Evolutionary conservation across 2,329 filamentous ascomycete species (phyloP).

Genomic region (Penicillium sp.): DNA sequence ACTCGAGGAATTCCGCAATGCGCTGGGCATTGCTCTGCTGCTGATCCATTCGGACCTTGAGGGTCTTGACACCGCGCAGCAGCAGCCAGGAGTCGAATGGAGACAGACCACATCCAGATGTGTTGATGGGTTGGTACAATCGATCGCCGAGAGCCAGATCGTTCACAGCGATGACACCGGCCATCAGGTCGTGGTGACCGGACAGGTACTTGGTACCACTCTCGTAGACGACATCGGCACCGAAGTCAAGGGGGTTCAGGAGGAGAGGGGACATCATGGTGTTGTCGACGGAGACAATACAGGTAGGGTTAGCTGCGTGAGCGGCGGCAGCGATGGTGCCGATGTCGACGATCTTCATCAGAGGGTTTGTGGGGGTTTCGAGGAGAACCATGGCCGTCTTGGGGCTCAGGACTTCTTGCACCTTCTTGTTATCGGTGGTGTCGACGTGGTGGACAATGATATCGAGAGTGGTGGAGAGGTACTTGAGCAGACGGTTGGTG

Average conservation of each 20-base stretch:
- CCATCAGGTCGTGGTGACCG: slow-evolving; percentile 98
- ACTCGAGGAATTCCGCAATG: slow-evolving; percentile 90
- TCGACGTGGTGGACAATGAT: slow-evolving; percentile 97
- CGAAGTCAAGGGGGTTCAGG: slow-evolving; percentile 88
- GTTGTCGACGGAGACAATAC: slow-evolving; percentile 92
- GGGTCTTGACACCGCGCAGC: slow-evolving; percentile 92
- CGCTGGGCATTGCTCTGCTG: slow-evolving; percentile 89
- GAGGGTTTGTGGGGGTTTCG: slow-evolving; percentile 93
- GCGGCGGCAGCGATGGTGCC: slow-evolving; percentile 72
- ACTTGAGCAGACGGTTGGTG: slow-evolving; percentile 90
- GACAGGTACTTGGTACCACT: slow-evolving; percentile 97
- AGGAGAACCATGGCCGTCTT: slow-evolving; percentile 96
- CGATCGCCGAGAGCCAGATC: slow-evolving; percentile 78
- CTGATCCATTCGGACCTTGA: slow-evolving; percentile 98
- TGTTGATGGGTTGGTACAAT: slow-evolving; percentile 96
- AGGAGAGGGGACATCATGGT: slow-evolving; percentile 98
- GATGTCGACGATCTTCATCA: slow-evolving; percentile 98
- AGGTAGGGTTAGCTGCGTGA: slow-evolving; percentile 75
- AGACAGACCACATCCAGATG: slow-evolving; percentile 88
- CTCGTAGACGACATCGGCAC: slow-evolving; percentile 95
- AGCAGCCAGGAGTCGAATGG: slow-evolving; percentile 96
- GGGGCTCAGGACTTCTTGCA: slow-evolving; percentile 66
- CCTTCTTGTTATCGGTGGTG: slow-evolving; percentile 75
- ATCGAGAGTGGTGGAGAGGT: slow-evolving; percentile 82
- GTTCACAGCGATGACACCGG: slow-evolving; percentile 91